These are phyloP conservation scores for Halenospora varia DNA, from an alignment of 495 filamentous ascomycete genomes.

Conservation along the genomic window DNA sequence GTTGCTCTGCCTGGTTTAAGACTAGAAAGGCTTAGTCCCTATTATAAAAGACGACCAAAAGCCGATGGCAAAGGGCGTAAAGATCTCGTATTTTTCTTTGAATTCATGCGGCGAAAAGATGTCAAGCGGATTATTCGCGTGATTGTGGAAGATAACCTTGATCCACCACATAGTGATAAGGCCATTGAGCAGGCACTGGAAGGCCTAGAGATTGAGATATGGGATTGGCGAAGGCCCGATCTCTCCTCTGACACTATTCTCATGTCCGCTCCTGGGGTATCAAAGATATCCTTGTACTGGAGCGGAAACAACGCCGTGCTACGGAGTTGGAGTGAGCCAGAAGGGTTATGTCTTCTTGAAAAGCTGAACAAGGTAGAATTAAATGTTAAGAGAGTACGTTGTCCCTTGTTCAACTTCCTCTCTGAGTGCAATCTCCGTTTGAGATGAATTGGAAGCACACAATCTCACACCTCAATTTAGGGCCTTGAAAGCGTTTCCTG, in stretches of 20 bases:
- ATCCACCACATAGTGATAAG: not conserved
- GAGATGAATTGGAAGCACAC: too few relatives aligned
- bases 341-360: not conserved
- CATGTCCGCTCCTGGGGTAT: not conserved
- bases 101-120: not conserved
- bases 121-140: not conserved
- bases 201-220: not conserved
- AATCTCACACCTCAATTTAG: too few relatives aligned
- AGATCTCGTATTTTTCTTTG: not conserved
- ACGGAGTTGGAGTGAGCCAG: not conserved
- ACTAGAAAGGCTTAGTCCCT: too few relatives aligned
- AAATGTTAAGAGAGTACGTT: not conserved
- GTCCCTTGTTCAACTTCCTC: too few relatives aligned
- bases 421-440: too few relatives aligned
- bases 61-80: not conserved
- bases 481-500: not conserved
- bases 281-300: not conserved
- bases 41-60: too few relatives aligned
- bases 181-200: not conserved
- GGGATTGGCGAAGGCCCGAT: not conserved
- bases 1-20: too few relatives aligned
- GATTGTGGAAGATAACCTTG: not conserved
- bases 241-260: not conserved
- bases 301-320: not conserved
- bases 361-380: not conserved